These are phyloP conservation scores for Actinomortierella wolfii DNA, from an alignment of 371 early-diverging fungal species.

Conservation along the genomic window DNA sequence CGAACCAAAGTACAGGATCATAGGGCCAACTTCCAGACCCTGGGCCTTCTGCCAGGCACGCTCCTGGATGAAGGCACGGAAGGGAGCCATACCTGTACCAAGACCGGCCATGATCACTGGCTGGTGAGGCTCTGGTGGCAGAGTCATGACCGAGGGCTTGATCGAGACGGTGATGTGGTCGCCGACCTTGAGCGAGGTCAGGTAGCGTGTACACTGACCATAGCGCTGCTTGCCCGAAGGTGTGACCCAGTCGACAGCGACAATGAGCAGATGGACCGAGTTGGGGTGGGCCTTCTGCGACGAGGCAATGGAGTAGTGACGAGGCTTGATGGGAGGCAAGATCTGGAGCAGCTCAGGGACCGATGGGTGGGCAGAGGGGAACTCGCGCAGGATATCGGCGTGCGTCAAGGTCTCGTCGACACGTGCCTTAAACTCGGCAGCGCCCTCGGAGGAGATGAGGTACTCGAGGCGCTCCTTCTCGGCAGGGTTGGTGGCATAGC, in stretches of 20 bases:
- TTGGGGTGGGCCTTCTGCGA: conserved; percentile 85
- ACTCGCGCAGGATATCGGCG: conserved; percentile 86
- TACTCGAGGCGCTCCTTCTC: conserved; percentile 76
- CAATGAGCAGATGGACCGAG: conserved; percentile 87
- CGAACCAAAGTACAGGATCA: conserved; percentile 94
- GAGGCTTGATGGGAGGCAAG: conserved; percentile 88
- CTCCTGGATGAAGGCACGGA: conserved; percentile 96
- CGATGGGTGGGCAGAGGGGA: conserved; percentile 81
- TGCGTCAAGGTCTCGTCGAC: conserved; percentile 85
- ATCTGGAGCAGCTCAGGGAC: conserved; percentile 70
- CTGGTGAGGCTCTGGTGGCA: conserved; percentile 79
- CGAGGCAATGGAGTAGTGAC: conserved; percentile 95
- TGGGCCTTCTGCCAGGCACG: conserved; percentile 76
- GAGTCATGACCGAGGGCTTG: conserved; percentile 95
- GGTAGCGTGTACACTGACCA: conserved; percentile 93
- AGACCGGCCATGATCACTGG: conserved; percentile 97
- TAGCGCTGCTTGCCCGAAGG: conserved; percentile 66
- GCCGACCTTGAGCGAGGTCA: conserved; percentile 71
- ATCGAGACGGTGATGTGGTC: conserved; percentile 81
- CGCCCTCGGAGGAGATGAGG: conserved; percentile 77
- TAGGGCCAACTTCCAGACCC: conserved; percentile 86
- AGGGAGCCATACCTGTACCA: conserved; percentile 97
- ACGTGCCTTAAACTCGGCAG: conserved; percentile 80
- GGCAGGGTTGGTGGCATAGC: conserved; percentile 69
- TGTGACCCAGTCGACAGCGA: conserved; percentile 87